Evolutionary conservation across 2,329 filamentous ascomycete genomes (phyloP), one percentile per base, ranked within the genome.

Genomic region (Alternaria sp.): DNA sequence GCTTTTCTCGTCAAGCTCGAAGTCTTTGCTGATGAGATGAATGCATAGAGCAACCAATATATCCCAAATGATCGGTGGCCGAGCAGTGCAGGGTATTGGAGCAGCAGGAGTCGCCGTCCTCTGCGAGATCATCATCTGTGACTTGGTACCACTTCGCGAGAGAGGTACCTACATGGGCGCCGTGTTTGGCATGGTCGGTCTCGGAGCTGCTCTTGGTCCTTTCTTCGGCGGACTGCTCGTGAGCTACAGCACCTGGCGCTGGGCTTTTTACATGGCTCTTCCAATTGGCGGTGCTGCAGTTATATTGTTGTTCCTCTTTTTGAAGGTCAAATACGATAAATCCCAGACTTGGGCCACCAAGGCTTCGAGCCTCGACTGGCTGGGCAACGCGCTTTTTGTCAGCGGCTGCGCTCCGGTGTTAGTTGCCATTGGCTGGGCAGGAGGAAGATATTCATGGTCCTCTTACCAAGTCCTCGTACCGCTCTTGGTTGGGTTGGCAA

Each of bases 181-280:
- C 13, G 50, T 68, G 9, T 50, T 69, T 11, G 58, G 63, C 2
- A 54, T 32, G 17, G 47, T 52, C 9, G 63, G 61, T 7, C n/a
- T 68, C 2, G 71, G 61, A 2, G 50, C 67, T 3, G 47, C 59
- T 8, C 32, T 69, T 12, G 70, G 71, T 5, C 71, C 70, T 12
- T 40, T 67, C 2, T 25, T 74, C 0, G 70, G 69, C 6, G 69
- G 67, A 2, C 62, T 61, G 2, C 67, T 74, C 17, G 68, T 63
- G 25, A 26, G 23, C 3, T 32, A 71, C 19, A 45, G 62, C 10
- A 79, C 78, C 5, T 85, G 83, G 83, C 69, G 79, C 11, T 84
- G 81, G 80, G 73, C 81, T 11, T 85, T 86, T 64, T 76, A 72
- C 55, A 61, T 78, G 25, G 74, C 73, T 26, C 50, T 75, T 2